Conservation (phyloP, 1,284 basidiomycete genomes). For the Ganoderma multipileum region DNA sequence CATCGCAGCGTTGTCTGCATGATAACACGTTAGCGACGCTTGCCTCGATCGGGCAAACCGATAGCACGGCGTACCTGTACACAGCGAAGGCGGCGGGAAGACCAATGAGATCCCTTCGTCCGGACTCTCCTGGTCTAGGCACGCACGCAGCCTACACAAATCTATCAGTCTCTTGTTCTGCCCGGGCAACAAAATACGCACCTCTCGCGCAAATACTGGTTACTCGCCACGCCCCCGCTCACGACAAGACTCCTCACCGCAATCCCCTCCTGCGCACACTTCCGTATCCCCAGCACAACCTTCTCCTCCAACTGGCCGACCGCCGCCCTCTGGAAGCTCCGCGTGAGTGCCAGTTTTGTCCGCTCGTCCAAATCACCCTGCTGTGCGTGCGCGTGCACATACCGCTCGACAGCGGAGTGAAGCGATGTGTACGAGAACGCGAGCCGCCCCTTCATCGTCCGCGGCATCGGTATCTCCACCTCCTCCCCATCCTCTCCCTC, state of each 20-base stretch:
- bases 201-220: constrained; percentile 71
- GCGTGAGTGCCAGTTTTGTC: constrained; percentile 59
- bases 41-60: not conserved
- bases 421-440: constrained; percentile 83
- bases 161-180: not conserved
- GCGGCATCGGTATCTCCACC: constrained; percentile 40
- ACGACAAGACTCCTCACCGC: constrained; percentile 70
- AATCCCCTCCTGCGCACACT: constrained; percentile 50
- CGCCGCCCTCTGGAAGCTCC: constrained; percentile 77
- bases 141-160: constrained; percentile 49
- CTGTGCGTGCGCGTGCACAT: constrained; percentile 46
- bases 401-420: constrained; percentile 68
- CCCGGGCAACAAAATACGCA: no score
- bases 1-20: constrained; percentile 94
- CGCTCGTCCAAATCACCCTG: constrained; percentile 43
- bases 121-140: constrained; percentile 44
- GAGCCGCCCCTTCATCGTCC: constrained; percentile 61
- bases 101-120: constrained; percentile 47
- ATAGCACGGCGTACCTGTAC: constrained; percentile 69
- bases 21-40: constrained; percentile 1
- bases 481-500: constrained; percentile 37
- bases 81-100: constrained; percentile 80
- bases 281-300: constrained; percentile 64
- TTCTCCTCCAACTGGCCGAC: constrained; percentile 81
- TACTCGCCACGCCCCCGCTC: constrained; percentile 93